Evolutionary conservation across 805 yeast species (phyloP).

Genomic region (Candida palmyrensis): DNA sequence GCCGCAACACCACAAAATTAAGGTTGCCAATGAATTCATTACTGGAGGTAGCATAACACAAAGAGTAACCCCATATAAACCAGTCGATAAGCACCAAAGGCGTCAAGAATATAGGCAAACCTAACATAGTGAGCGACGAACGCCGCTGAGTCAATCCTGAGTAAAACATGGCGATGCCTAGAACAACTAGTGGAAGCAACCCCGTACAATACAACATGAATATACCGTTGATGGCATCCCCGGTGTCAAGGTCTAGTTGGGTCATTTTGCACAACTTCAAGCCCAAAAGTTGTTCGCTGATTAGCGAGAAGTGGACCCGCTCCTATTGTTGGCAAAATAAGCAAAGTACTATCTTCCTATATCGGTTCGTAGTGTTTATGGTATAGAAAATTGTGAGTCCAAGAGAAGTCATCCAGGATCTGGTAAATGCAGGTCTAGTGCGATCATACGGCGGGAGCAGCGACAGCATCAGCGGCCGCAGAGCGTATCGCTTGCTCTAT

Average conservation of each 20-base stretch:
- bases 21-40: conserved; percentile 32
- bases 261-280: too few species aligned
- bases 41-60: conserved; percentile 30
- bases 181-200: conserved; percentile 23
- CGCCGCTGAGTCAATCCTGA: conserved; percentile 40
- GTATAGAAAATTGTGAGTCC: too few species aligned
- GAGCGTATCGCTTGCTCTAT: too few species aligned
- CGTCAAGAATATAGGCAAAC: conserved; percentile 26
- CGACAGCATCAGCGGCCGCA: too few species aligned
- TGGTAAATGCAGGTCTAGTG: too few species aligned
- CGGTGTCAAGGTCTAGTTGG: neutral
- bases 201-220: conserved; percentile 33
- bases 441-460: too few species aligned
- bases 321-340: too few species aligned
- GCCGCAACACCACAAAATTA: conserved; percentile 25
- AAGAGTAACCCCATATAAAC: conserved; percentile 42
- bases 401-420: too few species aligned
- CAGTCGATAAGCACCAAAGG: conserved; percentile 35
- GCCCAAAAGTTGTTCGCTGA: too few species aligned
- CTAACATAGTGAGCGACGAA: conserved; percentile 36
- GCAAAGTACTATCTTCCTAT: too few species aligned
- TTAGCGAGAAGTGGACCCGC: too few species aligned
- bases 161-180: conserved; percentile 36
- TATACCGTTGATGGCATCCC: conserved; percentile 19
- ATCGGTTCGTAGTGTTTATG: too few species aligned